A percentile compares a stretch with the other conserved stretches of the same genome.
phyloP scores from a whole-genome alignment of 257 asterid species.

The Buddleja alternifolia region DNA sequence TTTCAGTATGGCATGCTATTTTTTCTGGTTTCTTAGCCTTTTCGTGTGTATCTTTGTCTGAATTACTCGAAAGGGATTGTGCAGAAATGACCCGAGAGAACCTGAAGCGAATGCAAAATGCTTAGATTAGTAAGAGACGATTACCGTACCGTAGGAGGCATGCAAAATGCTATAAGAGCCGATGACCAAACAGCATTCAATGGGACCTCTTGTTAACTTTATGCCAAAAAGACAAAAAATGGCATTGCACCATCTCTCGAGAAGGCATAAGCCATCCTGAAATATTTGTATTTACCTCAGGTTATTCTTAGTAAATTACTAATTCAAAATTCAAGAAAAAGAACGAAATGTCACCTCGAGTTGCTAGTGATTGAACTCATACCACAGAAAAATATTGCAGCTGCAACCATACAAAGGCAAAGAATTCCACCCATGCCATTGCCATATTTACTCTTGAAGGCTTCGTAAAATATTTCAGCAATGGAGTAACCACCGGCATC shows the following conservation, averaged over 20 bases:
- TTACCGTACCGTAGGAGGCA: conserved; percentile 81
- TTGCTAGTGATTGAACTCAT: conserved; percentile 96
- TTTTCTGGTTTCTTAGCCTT: neutral
- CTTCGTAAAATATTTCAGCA: conserved; percentile 80
- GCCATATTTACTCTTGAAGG: conserved; percentile 82
- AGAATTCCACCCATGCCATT: conserved; percentile 80
- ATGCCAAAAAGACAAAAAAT: conserved; percentile 77
- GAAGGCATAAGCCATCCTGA: conserved; percentile 95
- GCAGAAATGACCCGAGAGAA: conserved; percentile 23
- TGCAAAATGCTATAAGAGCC: conserved; percentile 85
- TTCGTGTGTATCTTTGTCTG: neutral
- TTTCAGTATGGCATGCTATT: too few relatives aligned
- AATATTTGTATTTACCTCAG: neutral
- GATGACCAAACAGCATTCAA: conserved; percentile 89
- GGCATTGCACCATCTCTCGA: conserved; percentile 99
- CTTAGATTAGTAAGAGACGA: conserved; percentile 4
- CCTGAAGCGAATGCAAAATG: neutral
- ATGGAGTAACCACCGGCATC: conserved; percentile 96
- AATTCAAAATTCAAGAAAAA: conserved; percentile 13
- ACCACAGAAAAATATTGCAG: conserved; percentile 93
- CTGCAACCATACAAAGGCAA: conserved; percentile 70
- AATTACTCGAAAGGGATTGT: conserved; percentile 1
- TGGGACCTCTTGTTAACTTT: conserved; percentile 93
- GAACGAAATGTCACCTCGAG: conserved; percentile 62
- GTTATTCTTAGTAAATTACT: neutral